Evolutionary conservation across 2,329 filamentous ascomycete genomes (phyloP), one percentile per base, ranked within the genome.

Genomic region (Macroventuria anomochaeta): DNA sequence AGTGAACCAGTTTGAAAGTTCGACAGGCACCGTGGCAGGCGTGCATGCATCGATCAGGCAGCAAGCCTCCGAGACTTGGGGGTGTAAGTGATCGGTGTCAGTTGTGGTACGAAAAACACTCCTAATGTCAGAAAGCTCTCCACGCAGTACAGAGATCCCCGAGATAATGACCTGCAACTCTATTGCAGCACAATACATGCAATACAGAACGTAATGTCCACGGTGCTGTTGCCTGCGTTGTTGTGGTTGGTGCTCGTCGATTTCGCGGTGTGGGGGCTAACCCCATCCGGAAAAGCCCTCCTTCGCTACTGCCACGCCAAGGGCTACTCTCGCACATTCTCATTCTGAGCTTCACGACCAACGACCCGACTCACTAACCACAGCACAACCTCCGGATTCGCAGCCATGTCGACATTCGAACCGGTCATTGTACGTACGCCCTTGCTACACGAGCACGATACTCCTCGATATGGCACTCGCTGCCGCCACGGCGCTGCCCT

Each of bases 351-450:
- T 12, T 33, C 28, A 18, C 53, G 47, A 51, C 42, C 47, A 10
- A 13, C 31, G 44, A 57, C 46, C 25, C 49, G 54, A 47, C 59
- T 58, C 57, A 70, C 68, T 70, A 71, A 72, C 68, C 62, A 62
- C 68, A 71, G 64, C 67, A 66, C 40, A 61, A 65, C 61, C 62
- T 59, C 64, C 60, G 63, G 59, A 68, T 63, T 68, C 66, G 64
- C 68, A 70, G 85, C 77, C 79, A 87, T 87, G 84, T 86, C 84
- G 79, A 80, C 83, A 75, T 85, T 85, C 79, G 84, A 87, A 75
- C 82, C 84, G 77, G 83, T 86, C 76, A 83, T 73, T 76, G 84
- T 86, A 83, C 75, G 83, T 85, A 64, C 58, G 52, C 59, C 55
- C 61, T 54, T 61, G 57, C 44, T 37, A 41, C 33, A 58, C 62